Evolutionary conservation across 768 basidiomycete species (phyloP).

Genomic region (Dentipellis fragilis): DNA sequence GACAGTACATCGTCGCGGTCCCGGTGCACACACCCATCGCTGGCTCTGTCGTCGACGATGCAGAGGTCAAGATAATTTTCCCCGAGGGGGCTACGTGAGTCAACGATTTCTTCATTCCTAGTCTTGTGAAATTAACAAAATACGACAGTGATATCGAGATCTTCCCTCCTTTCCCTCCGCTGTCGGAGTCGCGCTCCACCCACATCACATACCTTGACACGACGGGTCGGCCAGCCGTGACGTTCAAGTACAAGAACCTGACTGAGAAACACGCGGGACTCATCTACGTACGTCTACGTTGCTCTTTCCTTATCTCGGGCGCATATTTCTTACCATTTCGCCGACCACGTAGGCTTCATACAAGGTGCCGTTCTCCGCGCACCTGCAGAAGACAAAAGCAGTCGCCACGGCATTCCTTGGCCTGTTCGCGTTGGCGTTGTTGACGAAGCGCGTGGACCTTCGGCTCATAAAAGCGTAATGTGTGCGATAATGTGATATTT

Average conservation of each 20-base stretch:
- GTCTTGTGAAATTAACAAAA: constrained; percentile 6
- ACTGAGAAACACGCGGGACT: constrained; percentile 71
- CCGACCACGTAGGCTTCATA: constrained; percentile 62
- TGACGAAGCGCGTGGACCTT: constrained; percentile 41
- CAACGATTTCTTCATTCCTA: background rate
- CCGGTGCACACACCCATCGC: constrained; percentile 80
- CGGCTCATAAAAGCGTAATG: constrained; percentile 32
- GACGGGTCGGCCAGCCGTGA: constrained; percentile 71
- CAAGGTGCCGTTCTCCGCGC: constrained; percentile 68
- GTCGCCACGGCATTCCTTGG: constrained; percentile 63
- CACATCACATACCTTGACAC: constrained; percentile 90
- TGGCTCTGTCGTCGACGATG: constrained; percentile 73
- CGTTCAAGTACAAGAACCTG: constrained; percentile 60
- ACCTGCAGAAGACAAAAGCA: constrained; percentile 77
- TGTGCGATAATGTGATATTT: constrained; percentile 1
- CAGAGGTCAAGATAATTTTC: constrained; percentile 68
- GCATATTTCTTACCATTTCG: constrained; percentile 5
- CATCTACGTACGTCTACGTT: constrained; percentile 61
- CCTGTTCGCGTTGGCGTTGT: constrained; percentile 45
- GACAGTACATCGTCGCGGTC: constrained; percentile 65
- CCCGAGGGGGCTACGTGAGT: constrained; percentile 95
- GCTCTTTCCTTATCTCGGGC: constrained; percentile 1
- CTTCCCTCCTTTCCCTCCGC: constrained; percentile 66
- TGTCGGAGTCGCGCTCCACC: constrained; percentile 47
- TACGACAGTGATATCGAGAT: constrained; percentile 63